phyloP scores from a whole-genome alignment of 108 stramenopile genomes.

The Nitzschia sp. region DNA sequence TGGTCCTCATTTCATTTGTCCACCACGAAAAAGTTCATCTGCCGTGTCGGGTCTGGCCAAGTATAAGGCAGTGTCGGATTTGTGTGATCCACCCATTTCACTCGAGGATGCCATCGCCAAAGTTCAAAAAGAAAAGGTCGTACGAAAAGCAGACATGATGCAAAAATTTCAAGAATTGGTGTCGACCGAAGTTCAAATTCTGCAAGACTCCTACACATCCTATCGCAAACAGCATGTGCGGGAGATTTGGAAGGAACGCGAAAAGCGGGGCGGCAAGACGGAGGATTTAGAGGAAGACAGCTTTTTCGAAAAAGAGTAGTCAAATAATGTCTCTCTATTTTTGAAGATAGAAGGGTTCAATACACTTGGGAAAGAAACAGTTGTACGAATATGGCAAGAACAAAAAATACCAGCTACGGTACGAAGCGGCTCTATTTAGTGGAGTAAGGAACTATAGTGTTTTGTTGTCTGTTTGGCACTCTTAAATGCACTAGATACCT shows the following conservation, averaged over 20 bases:
- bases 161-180: constrained; percentile 72
- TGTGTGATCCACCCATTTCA: constrained; percentile 55
- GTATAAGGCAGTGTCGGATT: constrained; percentile 51
- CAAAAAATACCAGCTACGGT: too few relatives aligned
- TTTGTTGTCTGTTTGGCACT: too few relatives aligned
- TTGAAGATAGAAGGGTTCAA: too few relatives aligned
- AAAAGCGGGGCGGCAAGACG: constrained; percentile 44
- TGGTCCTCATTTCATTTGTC: constrained; percentile 84
- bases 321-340: too few relatives aligned
- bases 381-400: too few relatives aligned
- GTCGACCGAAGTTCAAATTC: constrained; percentile 51
- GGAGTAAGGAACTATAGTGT: too few relatives aligned
- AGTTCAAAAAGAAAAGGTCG: constrained; percentile 45
- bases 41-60: constrained; percentile 21
- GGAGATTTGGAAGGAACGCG: constrained; percentile 45
- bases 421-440: too few relatives aligned
- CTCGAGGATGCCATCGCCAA: constrained; percentile 56
- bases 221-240: constrained; percentile 52
- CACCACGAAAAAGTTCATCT: constrained; percentile 47
- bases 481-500: too few relatives aligned
- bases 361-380: too few relatives aligned
- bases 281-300: constrained; percentile 51
- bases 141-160: constrained; percentile 46
- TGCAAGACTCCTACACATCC: constrained; percentile 45
- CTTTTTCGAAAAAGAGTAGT: constrained; percentile 10